A percentile compares a stretch with the other conserved stretches of the same genome.
Conservation (phyloP, 2,329 filamentous ascomycete genomes). For the Bertia moriformis region DNA sequence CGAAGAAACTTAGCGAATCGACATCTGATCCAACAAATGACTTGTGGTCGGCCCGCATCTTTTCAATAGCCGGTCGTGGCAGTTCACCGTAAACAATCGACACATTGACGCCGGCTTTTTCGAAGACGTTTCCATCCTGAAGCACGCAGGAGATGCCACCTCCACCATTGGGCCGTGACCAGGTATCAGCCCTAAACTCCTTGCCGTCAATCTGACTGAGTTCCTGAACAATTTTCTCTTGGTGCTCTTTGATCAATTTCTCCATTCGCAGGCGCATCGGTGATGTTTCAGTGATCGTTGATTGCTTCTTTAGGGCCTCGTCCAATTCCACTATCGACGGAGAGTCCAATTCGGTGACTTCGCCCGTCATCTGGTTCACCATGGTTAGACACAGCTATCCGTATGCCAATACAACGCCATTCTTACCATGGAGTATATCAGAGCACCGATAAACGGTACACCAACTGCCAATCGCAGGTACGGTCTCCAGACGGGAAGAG, state of each 20-base stretch:
- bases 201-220: constrained; percentile 74
- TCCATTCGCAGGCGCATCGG: constrained; percentile 98
- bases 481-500: constrained; percentile 19
- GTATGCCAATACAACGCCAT: neutral
- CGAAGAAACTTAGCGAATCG: constrained; percentile 84
- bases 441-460: constrained; percentile 26
- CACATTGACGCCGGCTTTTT: constrained; percentile 92
- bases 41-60: constrained; percentile 92
- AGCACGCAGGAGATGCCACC: constrained; percentile 89
- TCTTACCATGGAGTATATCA: constrained; percentile 33
- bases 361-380: constrained; percentile 20
- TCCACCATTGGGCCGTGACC: constrained; percentile 75
- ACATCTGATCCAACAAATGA: constrained; percentile 57
- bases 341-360: constrained; percentile 35
- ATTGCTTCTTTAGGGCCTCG: constrained; percentile 64
- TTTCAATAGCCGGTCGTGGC: constrained; percentile 71
- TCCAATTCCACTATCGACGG: constrained; percentile 76
- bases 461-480: constrained; percentile 30
- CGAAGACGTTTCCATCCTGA: constrained; percentile 91
- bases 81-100: constrained; percentile 88
- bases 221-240: constrained; percentile 71
- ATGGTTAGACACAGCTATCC: constrained; percentile 3
- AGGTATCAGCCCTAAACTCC: constrained; percentile 71
- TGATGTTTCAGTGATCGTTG: constrained; percentile 59
- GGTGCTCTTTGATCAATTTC: constrained; percentile 83